A percentile compares a stretch with the other conserved stretches of the same genome.
phyloP scores from a whole-genome alignment of 148 eudicot genomes.

The Nyssa sinensis region DNA sequence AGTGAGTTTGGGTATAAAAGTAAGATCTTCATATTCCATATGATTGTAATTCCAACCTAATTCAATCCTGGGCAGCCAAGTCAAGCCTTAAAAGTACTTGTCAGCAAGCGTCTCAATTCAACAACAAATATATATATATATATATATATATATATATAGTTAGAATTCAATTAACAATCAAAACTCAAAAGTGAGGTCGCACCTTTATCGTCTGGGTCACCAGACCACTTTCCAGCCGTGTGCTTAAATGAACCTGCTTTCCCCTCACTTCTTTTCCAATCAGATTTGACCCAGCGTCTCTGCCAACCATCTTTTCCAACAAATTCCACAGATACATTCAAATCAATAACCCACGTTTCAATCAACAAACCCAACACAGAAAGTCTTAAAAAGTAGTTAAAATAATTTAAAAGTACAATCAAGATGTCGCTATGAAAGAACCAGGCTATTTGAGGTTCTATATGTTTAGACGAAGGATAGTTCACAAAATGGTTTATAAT shows the following conservation, averaged over 20 bases:
- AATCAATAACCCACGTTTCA: neutral
- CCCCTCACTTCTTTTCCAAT: conserved; percentile 76
- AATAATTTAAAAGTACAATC: too few species aligned
- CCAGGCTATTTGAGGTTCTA: neutral
- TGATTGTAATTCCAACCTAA: neutral
- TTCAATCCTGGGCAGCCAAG: neutral
- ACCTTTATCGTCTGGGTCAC: conserved; percentile 82
- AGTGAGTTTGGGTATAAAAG: neutral
- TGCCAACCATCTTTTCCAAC: conserved; percentile 70
- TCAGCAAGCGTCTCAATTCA: neutral
- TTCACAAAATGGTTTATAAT: too few species aligned
- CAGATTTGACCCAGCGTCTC: conserved; percentile 72
- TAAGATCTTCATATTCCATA: neutral
- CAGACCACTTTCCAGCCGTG: conserved; percentile 76
- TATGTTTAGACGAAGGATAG: neutral
- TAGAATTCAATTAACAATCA: neutral
- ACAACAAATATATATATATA: too few species aligned
- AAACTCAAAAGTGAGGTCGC: conserved; percentile 1
- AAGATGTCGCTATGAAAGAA: neutral
- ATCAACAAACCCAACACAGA: neutral
- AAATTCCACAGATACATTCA: conserved; percentile 15
- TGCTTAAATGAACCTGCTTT: conserved; percentile 79
- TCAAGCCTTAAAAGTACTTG: neutral
- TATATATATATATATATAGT: too few species aligned
- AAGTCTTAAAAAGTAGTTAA: too few species aligned